Evolutionary conservation across 352 stramenopile species (phyloP), one percentile per base, ranked within the genome.

Genomic region (Ochromonadaceae sp.): DNA sequence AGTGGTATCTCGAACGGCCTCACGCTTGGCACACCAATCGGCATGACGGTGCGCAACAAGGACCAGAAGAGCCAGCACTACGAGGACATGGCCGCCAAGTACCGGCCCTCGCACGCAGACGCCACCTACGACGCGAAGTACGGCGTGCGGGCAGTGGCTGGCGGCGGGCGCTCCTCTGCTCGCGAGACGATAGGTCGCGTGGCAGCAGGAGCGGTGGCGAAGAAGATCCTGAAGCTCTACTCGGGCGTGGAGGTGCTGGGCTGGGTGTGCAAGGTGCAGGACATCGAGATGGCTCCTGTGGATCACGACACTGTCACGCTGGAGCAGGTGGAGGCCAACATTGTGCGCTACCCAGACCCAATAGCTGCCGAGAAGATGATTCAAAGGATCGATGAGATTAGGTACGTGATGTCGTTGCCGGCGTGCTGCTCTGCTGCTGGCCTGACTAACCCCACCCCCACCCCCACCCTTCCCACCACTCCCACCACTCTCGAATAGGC

Each of bases 91-190:
- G 90, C 96, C 62, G 76, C 85, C 41, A 81, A 79, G 17, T 88
- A 90, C 63, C 78, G 81, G 60, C 70, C 70, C 3, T 75, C 68
- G 30, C 93, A 99, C 76, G 92, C 93, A 9, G 93, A 99, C 79
- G 95, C 95, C 59, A 97, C 91, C 60, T 99, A 99, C 77, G 90
- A 98, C 83, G 90, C 94, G 75, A 99, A 99, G 76, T 99, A 99
- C 74, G 93, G 93, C 66, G 93, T 95, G 44, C 85, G 91, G 49
- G 91, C 92, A 9, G 88, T 95, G 67, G 94, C 88, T 43, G 93
- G 93, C 48, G 93, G 93, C 52, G 93, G 93, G 40, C 85, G 93
- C 30, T 87, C 84, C 31, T 96, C 85, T 47, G 93, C 93, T 12
- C 82, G 93, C 15, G 92, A 99, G 75, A 99, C 92, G 14, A 99